phyloP scores from a whole-genome alignment of 2,329 filamentous ascomycete genomes.

The Colletotrichum sp. region DNA sequence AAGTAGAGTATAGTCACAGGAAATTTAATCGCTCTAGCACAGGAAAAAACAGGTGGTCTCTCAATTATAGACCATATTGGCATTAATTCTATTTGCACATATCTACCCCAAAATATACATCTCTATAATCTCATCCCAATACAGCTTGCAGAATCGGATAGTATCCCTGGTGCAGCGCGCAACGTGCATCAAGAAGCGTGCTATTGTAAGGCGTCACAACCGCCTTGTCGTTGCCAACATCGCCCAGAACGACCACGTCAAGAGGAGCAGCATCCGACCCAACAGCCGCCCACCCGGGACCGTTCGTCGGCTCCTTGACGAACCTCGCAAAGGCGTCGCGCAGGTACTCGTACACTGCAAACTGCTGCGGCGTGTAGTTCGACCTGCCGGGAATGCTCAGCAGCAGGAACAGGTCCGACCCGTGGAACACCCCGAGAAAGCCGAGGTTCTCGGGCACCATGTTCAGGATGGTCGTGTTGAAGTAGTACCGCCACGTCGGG shows the following conservation, averaged over 20 bases:
- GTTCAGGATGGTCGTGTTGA: conserved; percentile 27
- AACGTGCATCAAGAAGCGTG: conserved; percentile 23
- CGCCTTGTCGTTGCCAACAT: background rate
- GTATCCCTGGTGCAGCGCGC: conserved; percentile 22
- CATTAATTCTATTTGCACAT: background rate
- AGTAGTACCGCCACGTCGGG: conserved; percentile 30
- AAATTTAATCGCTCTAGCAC: too few species aligned
- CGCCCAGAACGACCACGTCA: conserved; percentile 27
- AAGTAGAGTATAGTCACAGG: too few species aligned
- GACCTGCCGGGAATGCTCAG: conserved; percentile 23
- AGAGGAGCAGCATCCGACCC: conserved; percentile 23
- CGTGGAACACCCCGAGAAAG: conserved; percentile 31
- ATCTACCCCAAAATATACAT: background rate
- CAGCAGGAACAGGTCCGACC: conserved; percentile 27
- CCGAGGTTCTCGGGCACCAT: conserved; percentile 20
- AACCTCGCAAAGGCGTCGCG: conserved; percentile 27
- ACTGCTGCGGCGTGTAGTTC: conserved; percentile 23
- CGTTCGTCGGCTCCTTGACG: conserved; percentile 24
- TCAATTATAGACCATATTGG: too few species aligned
- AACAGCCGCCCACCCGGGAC: conserved; percentile 29
- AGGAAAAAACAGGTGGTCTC: too few species aligned
- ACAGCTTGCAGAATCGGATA: conserved; percentile 20
- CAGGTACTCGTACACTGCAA: conserved; percentile 25
- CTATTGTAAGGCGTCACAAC: conserved; percentile 22
- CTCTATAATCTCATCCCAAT: background rate